A percentile compares a stretch with the other conserved stretches of the same genome.
Evolutionary conservation across 441 rosid species (phyloP).

Genomic region (Gossypium schwendimanii): DNA sequence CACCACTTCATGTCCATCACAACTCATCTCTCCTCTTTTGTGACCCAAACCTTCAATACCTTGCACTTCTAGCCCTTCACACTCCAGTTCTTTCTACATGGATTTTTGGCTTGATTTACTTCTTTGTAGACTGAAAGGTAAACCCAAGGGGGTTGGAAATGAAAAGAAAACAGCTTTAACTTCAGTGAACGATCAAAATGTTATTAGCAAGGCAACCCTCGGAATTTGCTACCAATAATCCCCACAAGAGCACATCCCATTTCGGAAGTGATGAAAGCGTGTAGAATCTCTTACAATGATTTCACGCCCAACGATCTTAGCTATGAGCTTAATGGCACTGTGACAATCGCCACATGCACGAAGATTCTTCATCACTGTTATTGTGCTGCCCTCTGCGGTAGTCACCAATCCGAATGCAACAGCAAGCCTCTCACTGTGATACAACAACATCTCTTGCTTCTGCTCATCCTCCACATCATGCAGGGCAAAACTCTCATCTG

Average conservation of each 20-base stretch:
- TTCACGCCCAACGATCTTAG: conserved; percentile 40
- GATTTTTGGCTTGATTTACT: neutral
- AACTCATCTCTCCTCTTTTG: neutral
- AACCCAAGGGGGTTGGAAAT: too few relatives aligned
- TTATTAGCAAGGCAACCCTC: neutral
- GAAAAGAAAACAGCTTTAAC: too few relatives aligned
- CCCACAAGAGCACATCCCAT: conserved; percentile 52
- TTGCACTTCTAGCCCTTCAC: conserved; percentile 3
- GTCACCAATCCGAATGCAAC: conserved; percentile 36
- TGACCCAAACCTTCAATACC: conserved; percentile 4
- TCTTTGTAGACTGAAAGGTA: too few relatives aligned
- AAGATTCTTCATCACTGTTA: conserved; percentile 52
- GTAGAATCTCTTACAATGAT: conserved; percentile 47
- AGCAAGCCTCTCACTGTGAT: conserved; percentile 11
- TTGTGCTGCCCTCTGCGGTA: conserved; percentile 31
- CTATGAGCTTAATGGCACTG: conserved; percentile 38
- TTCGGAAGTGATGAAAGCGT: conserved; percentile 50
- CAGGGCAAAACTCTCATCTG: conserved; percentile 9
- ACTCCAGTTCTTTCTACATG: neutral
- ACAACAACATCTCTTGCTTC: conserved; percentile 8
- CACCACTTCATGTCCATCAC: neutral
- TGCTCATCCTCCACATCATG: conserved; percentile 35
- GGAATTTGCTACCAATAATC: conserved; percentile 32
- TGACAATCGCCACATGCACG: conserved; percentile 58
- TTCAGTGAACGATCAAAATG: neutral